These are phyloP conservation scores for Trichoderma atroviride DNA, from an alignment of 2,329 filamentous ascomycete genomes.

Conservation along the genomic window DNA sequence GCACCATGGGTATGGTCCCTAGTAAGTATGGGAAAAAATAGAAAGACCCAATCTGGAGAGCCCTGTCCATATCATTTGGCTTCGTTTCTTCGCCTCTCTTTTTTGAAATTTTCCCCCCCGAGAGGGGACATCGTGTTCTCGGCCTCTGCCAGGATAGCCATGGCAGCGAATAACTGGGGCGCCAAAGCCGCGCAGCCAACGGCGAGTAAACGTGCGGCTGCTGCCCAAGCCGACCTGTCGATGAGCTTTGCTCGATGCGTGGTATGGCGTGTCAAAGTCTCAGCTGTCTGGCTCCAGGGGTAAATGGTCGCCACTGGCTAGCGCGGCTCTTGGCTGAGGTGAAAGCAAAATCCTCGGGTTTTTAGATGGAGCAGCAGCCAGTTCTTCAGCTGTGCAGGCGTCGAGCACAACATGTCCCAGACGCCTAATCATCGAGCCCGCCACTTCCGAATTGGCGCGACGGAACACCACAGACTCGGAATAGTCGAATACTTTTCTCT, in stretches of 20 bases:
- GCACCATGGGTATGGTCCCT: background rate
- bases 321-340: slow-evolving; percentile 9
- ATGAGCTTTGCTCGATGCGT: slow-evolving; percentile 10
- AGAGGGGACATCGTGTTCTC: slow-evolving; percentile 15
- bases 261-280: slow-evolving; percentile 21
- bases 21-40: too few species aligned
- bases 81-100: background rate
- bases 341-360: slow-evolving; percentile 13
- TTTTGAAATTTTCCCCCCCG: background rate
- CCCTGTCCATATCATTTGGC: slow-evolving; percentile 14
- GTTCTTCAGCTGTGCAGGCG: slow-evolving; percentile 22
- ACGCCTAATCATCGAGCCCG: slow-evolving; percentile 12
- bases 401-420: slow-evolving; percentile 7
- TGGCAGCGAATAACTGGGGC: slow-evolving; percentile 16
- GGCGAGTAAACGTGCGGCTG: slow-evolving; percentile 23
- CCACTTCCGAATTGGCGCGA: slow-evolving; percentile 25
- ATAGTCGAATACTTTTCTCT: slow-evolving; percentile 4
- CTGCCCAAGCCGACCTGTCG: slow-evolving; percentile 11
- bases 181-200: slow-evolving; percentile 22
- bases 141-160: slow-evolving; percentile 13
- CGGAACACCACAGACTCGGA: slow-evolving; percentile 14
- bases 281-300: slow-evolving; percentile 23
- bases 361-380: slow-evolving; percentile 13
- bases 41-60: slow-evolving; percentile 6
- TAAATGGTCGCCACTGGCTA: slow-evolving; percentile 24